Evolutionary conservation across 495 filamentous ascomycete genomes (phyloP).

Genomic region (Podospora conica): DNA sequence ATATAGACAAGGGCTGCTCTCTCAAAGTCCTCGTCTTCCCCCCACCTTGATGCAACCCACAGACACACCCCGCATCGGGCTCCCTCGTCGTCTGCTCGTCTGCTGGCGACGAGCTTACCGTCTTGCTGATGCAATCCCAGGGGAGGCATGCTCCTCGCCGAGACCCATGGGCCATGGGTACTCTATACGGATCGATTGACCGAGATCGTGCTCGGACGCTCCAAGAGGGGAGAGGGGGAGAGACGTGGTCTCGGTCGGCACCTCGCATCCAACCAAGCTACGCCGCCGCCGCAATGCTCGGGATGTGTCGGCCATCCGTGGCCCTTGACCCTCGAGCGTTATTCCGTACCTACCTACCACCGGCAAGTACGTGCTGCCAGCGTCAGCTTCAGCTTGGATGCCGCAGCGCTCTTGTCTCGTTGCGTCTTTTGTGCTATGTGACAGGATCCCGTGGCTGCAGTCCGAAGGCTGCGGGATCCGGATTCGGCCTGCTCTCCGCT

Average conservation of each 20-base stretch:
- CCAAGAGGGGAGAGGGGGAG: neutral
- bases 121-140: neutral
- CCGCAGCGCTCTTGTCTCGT: neutral
- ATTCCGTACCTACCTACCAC: neutral
- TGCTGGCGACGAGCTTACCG: neutral
- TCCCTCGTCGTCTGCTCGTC: neutral
- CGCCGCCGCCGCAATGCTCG: neutral
- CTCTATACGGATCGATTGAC: slow-evolving; percentile 12
- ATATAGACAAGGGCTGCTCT: neutral
- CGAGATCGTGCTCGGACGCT: slow-evolving; percentile 4
- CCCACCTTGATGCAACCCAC: neutral
- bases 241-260: neutral
- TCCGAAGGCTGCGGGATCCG: slow-evolving; percentile 7
- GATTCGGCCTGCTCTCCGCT: slow-evolving; percentile 20
- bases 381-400: neutral
- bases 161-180: neutral
- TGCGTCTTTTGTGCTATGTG: slow-evolving; percentile 7
- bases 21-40: neutral
- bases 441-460: slow-evolving; percentile 11
- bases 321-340: neutral
- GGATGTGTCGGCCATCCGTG: neutral
- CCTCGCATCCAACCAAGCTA: neutral
- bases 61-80: neutral
- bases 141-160: neutral
- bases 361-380: neutral